Evolutionary conservation across 2,329 filamentous ascomycete species (phyloP).

Genomic region (Botrytis fragariae): DNA sequence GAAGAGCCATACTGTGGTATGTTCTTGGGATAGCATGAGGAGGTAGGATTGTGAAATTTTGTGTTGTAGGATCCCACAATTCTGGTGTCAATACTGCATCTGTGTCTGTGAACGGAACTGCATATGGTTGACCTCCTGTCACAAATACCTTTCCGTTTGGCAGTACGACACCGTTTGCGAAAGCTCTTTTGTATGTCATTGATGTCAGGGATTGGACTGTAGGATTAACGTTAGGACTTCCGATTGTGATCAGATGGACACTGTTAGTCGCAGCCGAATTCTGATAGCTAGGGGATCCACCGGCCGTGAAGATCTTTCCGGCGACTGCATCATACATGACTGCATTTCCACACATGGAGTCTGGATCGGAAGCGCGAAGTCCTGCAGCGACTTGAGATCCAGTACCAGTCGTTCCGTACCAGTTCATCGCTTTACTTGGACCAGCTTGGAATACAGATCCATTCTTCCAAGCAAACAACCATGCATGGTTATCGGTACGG

Average conservation of each 20-base stretch:
- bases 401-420: conserved; percentile 49
- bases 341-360: conserved; percentile 55
- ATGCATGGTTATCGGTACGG: conserved; percentile 53
- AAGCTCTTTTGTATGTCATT: conserved; percentile 44
- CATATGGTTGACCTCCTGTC: conserved; percentile 46
- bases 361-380: conserved; percentile 43
- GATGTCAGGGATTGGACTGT: conserved; percentile 38
- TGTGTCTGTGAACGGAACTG: conserved; percentile 46
- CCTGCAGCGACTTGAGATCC: conserved; percentile 47
- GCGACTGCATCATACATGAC: conserved; percentile 56
- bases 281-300: conserved; percentile 49
- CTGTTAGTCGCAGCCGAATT: conserved; percentile 43
- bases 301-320: conserved; percentile 54
- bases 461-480: conserved; percentile 39
- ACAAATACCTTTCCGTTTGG: conserved; percentile 50
- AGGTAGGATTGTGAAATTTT: conserved; percentile 42
- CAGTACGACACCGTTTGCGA: conserved; percentile 48
- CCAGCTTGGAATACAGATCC: conserved; percentile 32
- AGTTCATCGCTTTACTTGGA: conserved; percentile 49
- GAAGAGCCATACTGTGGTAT: conserved; percentile 51
- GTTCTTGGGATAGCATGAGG: conserved; percentile 44
- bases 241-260: conserved; percentile 51
- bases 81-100: conserved; percentile 45
- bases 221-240: conserved; percentile 31
- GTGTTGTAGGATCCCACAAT: conserved; percentile 45